A percentile compares a stretch with the other conserved stretches of the same genome.
These are phyloP conservation scores for Prunella vulgaris DNA, from an alignment of 257 asterid species.

Conservation along the genomic window DNA sequence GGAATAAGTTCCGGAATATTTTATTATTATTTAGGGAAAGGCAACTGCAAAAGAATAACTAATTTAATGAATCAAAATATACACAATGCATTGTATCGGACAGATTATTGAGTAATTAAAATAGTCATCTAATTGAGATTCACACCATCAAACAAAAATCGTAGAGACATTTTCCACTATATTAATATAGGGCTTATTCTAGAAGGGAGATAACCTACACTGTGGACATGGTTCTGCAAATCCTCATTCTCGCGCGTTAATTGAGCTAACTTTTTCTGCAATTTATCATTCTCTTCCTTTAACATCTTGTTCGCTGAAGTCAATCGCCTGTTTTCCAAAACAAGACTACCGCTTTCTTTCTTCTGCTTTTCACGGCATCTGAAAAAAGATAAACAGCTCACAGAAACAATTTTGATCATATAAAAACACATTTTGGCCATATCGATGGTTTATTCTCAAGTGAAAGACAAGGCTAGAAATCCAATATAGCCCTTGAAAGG, in stretches of 20 bases:
- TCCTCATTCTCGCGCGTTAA: slow-evolving; percentile 25
- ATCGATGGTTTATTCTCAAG: slow-evolving; percentile 2
- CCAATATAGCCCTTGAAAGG: neutral
- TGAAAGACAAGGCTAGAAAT: slow-evolving; percentile 8
- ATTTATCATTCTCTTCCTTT: slow-evolving; percentile 31
- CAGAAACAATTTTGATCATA: neutral
- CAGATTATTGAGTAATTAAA: neutral
- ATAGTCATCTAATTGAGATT: slow-evolving; percentile 1
- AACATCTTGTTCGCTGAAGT: slow-evolving; percentile 18
- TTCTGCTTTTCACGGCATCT: slow-evolving; percentile 41
- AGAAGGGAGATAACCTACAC: slow-evolving; percentile 23
- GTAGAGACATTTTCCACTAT: neutral
- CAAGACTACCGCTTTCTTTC: slow-evolving; percentile 25
- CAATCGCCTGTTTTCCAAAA: slow-evolving; percentile 28
- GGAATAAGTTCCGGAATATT: neutral
- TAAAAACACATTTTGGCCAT: neutral
- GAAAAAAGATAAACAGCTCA: slow-evolving; percentile 5
- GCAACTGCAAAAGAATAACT: neutral
- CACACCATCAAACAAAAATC: neutral
- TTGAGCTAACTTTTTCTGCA: slow-evolving; percentile 19
- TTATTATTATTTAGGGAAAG: slow-evolving; percentile 5
- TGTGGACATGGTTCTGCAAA: slow-evolving; percentile 29
- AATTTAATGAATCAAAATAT: slow-evolving; percentile 1
- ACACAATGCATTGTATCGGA: neutral
- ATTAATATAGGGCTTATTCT: neutral